Conservation (phyloP, 1,284 basidiomycete species). For the Paramarasmius palmivorus region DNA sequence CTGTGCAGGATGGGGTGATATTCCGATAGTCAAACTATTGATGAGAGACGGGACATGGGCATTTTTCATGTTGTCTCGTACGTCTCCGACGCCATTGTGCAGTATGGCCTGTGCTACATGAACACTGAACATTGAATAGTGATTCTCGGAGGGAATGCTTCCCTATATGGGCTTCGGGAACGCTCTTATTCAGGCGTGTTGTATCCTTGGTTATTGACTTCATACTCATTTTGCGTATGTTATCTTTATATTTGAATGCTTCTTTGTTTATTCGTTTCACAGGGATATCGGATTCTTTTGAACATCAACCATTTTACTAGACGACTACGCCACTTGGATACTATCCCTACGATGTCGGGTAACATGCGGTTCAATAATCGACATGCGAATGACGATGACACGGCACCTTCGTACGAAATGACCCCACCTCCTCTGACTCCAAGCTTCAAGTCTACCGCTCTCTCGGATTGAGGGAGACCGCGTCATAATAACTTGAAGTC, state of each 20-base stretch:
- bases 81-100: background rate
- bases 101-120: no score
- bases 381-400: no score
- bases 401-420: no score
- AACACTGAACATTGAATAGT: constrained; percentile 17
- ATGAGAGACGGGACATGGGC: constrained; percentile 36
- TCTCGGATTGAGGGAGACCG: no score
- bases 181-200: constrained; percentile 27
- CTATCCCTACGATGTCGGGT: no score
- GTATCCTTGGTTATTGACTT: constrained; percentile 33
- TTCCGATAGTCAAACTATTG: constrained; percentile 30
- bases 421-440: no score
- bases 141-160: constrained; percentile 26
- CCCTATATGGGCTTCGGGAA: constrained; percentile 25
- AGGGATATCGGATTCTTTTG: constrained; percentile 37
- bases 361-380: no score
- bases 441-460: no score
- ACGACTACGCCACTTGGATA: background rate
- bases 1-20: constrained; percentile 30
- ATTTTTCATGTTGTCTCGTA: constrained; percentile 3
- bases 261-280: background rate
- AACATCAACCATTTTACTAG: constrained; percentile 28
- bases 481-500: no score
- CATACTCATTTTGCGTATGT: constrained; percentile 31
- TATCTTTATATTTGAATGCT: background rate